Conservation (phyloP, 129 eudicot species). For the Ambrosia artemisiifolia region DNA sequence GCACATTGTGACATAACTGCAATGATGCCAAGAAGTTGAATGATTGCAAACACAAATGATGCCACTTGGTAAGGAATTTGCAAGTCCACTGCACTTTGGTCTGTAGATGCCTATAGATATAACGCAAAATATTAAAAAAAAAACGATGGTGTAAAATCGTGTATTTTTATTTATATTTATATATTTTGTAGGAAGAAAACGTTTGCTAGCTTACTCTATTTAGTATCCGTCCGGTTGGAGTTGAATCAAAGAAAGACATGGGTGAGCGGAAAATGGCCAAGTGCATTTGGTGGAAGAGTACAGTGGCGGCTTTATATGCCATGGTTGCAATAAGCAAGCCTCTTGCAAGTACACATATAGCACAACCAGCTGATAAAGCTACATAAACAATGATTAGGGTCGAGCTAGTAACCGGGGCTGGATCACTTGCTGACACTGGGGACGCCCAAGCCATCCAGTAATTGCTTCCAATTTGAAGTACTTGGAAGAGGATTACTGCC, state of each 20-base stretch:
- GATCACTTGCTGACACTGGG: conserved; percentile 58
- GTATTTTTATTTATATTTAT: too few relatives aligned
- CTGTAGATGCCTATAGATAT: conserved; percentile 33
- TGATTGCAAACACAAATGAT: conserved; percentile 25
- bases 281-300: conserved; percentile 83
- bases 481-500: conserved; percentile 34
- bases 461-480: conserved; percentile 76
- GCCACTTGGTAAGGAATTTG: conserved; percentile 31
- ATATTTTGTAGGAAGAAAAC: neutral
- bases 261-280: conserved; percentile 79
- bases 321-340: conserved; percentile 51
- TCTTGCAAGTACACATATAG: conserved; percentile 61
- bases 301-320: conserved; percentile 72
- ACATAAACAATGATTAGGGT: conserved; percentile 75
- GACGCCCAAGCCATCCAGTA: conserved; percentile 99
- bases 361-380: conserved; percentile 67
- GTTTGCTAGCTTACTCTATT: conserved; percentile 55
- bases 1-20: conserved; percentile 1
- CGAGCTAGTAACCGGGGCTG: conserved; percentile 48
- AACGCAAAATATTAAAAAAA: neutral
- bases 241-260: conserved; percentile 94
- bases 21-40: conserved; percentile 34
- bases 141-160: too few relatives aligned
- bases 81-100: conserved; percentile 38
- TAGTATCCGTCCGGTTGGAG: conserved; percentile 88